These are phyloP conservation scores for Coniosporium apollinis DNA, from an alignment of 495 filamentous ascomycete genomes.

Conservation along the genomic window DNA sequence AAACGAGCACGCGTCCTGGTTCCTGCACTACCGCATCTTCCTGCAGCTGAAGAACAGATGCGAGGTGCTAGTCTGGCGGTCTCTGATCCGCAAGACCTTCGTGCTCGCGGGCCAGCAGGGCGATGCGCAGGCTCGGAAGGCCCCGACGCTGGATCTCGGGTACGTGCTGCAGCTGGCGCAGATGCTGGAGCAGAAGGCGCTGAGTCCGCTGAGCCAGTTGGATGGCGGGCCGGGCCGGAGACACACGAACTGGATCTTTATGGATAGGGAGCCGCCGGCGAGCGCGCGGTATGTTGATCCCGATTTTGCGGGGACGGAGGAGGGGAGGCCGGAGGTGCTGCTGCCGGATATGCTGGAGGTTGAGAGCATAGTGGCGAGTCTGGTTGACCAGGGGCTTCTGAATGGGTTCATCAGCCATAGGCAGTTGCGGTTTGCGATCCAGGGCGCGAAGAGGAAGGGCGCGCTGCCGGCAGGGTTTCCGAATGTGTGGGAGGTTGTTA, in stretches of 20 bases:
- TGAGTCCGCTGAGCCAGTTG: not conserved
- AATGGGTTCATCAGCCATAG: constrained; percentile 72
- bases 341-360: constrained; percentile 44
- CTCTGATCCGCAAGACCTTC: constrained; percentile 62
- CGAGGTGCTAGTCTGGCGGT: constrained; percentile 71
- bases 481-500: constrained; percentile 41
- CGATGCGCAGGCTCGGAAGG: constrained; percentile 28
- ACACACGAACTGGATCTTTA: constrained; percentile 19
- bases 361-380: constrained; percentile 59
- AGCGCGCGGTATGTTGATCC: constrained; percentile 22
- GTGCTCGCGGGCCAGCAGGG: constrained; percentile 39
- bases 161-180: constrained; percentile 34
- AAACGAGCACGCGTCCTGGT: constrained; percentile 41
- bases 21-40: constrained; percentile 57
- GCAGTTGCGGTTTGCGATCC: constrained; percentile 60
- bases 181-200: constrained; percentile 17
- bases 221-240: constrained; percentile 8
- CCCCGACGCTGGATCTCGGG: constrained; percentile 38
- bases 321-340: constrained; percentile 30
- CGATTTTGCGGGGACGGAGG: constrained; percentile 24
- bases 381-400: constrained; percentile 70
- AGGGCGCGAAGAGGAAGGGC: constrained; percentile 51
- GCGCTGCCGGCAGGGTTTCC: constrained; percentile 48
- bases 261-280: constrained; percentile 5
- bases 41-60: constrained; percentile 55